Percentiles rank a stretch among this genome's conserved stretches.
Conservation (phyloP, 2,329 filamentous ascomycete species). For the Pseudocercospora pini-densiflorae region DNA sequence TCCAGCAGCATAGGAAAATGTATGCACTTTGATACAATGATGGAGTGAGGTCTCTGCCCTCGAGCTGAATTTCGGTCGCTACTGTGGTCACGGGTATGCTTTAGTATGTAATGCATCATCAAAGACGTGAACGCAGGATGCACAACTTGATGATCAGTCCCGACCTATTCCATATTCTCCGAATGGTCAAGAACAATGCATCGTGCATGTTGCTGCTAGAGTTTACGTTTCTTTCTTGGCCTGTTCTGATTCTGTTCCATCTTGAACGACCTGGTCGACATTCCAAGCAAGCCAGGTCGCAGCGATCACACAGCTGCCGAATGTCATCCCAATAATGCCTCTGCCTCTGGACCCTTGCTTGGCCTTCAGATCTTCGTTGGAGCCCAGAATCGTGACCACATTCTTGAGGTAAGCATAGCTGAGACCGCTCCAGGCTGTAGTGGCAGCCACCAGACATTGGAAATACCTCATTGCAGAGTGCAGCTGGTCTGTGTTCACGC, state of each 20-base stretch:
- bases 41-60: neutral
- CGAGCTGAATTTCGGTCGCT: neutral
- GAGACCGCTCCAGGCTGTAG: constrained; percentile 90
- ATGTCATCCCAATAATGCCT: constrained; percentile 53
- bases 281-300: constrained; percentile 40
- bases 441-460: constrained; percentile 83
- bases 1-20: neutral
- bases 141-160: neutral
- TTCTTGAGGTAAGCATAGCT: constrained; percentile 92
- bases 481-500: constrained; percentile 36
- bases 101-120: neutral
- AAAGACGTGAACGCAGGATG: neutral
- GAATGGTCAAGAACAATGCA: neutral
- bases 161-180: neutral
- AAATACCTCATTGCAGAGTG: constrained; percentile 42
- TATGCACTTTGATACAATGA: neutral
- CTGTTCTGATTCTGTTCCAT: neutral
- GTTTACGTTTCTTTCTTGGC: neutral
- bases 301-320: constrained; percentile 49
- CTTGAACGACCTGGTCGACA: constrained; percentile 22
- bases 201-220: neutral
- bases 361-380: constrained; percentile 52
- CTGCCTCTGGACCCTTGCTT: constrained; percentile 54
- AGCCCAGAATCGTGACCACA: constrained; percentile 80
- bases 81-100: neutral